These are phyloP conservation scores for Colletotrichum trifolii DNA, from an alignment of 2,329 filamentous ascomycete species.

Conservation along the genomic window DNA sequence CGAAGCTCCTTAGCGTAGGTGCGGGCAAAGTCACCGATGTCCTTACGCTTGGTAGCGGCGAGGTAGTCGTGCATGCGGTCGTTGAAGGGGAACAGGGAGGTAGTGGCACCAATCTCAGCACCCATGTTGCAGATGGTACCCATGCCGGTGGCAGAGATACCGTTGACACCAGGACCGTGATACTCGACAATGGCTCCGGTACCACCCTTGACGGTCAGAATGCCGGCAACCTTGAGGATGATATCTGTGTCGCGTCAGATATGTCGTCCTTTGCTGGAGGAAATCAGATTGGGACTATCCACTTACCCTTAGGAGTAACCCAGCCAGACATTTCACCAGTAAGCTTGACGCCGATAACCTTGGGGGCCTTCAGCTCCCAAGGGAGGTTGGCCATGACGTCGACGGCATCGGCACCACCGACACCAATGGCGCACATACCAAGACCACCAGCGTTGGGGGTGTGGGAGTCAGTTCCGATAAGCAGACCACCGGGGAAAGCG, in stretches of 20 bases:
- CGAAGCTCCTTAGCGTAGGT: constrained; percentile 86
- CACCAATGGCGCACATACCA: constrained; percentile 93
- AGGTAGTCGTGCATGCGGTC: constrained; percentile 98
- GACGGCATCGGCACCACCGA: constrained; percentile 97
- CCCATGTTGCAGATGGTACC: constrained; percentile 82
- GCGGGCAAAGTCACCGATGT: constrained; percentile 91
- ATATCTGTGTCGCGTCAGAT: constrained; percentile 70
- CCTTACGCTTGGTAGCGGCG: constrained; percentile 85
- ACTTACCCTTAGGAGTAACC: constrained; percentile 89
- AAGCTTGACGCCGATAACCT: constrained; percentile 95
- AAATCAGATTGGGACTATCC: constrained; percentile 14
- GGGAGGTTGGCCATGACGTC: constrained; percentile 98
- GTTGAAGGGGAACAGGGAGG: constrained; percentile 97
- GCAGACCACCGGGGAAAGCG: constrained; percentile 96
- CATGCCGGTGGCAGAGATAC: constrained; percentile 86
- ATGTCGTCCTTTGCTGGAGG: not conserved
- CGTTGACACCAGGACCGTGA: constrained; percentile 76
- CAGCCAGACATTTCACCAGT: constrained; percentile 91
- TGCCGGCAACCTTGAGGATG: constrained; percentile 96
- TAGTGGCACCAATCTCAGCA: constrained; percentile 85
- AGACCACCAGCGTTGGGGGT: constrained; percentile 97
- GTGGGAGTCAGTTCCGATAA: constrained; percentile 98
- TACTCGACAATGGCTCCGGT: constrained; percentile 92
- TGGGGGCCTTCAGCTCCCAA: constrained; percentile 98
- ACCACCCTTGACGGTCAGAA: constrained; percentile 97